Evolutionary conservation across 2,329 filamentous ascomycete species (phyloP).

Genomic region (Moelleriella libera): DNA sequence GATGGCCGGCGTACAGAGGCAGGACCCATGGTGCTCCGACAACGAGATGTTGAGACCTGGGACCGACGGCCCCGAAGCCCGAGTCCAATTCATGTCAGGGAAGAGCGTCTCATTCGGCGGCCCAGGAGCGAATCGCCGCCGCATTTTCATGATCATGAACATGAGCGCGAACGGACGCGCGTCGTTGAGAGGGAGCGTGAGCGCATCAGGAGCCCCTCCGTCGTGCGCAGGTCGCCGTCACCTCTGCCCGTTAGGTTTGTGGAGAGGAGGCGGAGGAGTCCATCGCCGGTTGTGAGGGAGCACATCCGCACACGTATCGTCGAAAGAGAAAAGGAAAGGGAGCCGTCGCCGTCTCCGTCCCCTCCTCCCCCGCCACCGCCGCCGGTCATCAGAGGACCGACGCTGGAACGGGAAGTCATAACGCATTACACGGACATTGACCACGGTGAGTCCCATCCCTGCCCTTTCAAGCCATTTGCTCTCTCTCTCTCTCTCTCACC

Average conservation of each 20-base stretch:
- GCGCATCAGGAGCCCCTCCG: conserved; percentile 23
- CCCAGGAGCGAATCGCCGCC: conserved; percentile 28
- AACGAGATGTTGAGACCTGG: conserved; percentile 39
- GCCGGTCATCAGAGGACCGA: conserved; percentile 57
- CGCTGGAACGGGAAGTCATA: conserved; percentile 77
- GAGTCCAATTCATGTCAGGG: conserved; percentile 25
- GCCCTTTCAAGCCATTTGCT: too few species aligned
- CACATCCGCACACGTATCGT: conserved; percentile 35
- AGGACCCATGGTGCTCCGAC: conserved; percentile 38
- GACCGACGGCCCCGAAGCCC: conserved; percentile 33
- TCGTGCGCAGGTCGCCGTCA: conserved; percentile 11
- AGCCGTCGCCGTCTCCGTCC: conserved; percentile 28
- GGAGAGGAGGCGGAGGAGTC: conserved; percentile 21
- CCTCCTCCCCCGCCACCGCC: conserved; percentile 41
- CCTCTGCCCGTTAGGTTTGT: conserved; percentile 20
- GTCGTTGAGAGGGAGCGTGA: conserved; percentile 26
- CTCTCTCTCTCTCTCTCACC: too few species aligned
- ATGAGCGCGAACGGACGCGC: conserved; percentile 20
- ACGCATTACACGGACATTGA: conserved; percentile 81
- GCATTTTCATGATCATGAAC: conserved; percentile 15
- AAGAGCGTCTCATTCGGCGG: conserved; percentile 27
- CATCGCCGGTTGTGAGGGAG: conserved; percentile 25
- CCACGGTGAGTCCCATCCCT: conserved; percentile 46
- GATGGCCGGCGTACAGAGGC: conserved; percentile 31
- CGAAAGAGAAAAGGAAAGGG: conserved; percentile 27